Percentiles rank a stretch among this genome's conserved stretches.
These are phyloP conservation scores for Blastobotrys apis DNA, from an alignment of 1,139 yeast species.

Conservation along the genomic window DNA sequence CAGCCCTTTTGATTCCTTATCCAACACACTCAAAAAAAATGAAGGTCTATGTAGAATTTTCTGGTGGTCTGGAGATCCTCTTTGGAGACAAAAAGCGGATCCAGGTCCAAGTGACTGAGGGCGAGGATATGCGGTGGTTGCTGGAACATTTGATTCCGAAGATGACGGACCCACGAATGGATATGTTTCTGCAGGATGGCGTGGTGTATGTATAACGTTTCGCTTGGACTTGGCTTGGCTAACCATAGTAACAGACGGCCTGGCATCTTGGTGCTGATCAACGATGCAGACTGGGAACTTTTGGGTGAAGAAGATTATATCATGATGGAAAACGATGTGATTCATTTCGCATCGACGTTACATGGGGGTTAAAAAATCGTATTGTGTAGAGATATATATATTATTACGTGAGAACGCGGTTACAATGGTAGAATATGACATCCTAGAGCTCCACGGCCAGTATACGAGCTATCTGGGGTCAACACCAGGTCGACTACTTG, in stretches of 20 bases:
- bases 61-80: constrained; percentile 68
- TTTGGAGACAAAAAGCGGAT: constrained; percentile 52
- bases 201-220: constrained; percentile 40
- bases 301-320: constrained; percentile 83
- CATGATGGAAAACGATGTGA: constrained; percentile 67
- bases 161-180: constrained; percentile 57
- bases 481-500: constrained; percentile 36
- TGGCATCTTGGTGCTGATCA: constrained; percentile 84
- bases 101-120: constrained; percentile 42
- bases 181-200: constrained; percentile 77
- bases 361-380: constrained; percentile 82
- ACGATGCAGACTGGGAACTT: constrained; percentile 96
- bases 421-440: constrained; percentile 53
- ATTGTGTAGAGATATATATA: background rate
- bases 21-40: no score
- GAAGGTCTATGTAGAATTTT: constrained; percentile 33
- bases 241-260: constrained; percentile 64
- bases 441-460: constrained; percentile 69
- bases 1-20: no score
- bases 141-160: constrained; percentile 51
- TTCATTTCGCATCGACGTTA: constrained; percentile 86
- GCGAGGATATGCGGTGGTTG: constrained; percentile 54
- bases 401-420: background rate
- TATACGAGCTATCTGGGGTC: constrained; percentile 58
- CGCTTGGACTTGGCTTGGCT: background rate